These are phyloP conservation scores for Pichia membranifaciens DNA, from an alignment of 805 yeast genomes.

Conservation along the genomic window DNA sequence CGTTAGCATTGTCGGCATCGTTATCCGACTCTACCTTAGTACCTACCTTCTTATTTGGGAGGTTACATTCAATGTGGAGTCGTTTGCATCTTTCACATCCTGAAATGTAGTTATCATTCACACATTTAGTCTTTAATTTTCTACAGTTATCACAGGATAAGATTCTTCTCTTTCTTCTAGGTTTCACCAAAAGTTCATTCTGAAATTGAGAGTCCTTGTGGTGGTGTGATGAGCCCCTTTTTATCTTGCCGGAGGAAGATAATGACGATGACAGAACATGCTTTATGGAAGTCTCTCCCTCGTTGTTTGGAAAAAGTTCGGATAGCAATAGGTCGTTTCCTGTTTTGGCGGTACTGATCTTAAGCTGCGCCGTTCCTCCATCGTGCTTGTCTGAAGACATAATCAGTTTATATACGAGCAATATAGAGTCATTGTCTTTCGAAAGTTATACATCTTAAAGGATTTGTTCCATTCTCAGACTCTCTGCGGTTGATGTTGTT, in stretches of 20 bases:
- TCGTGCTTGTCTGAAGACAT: too few species aligned
- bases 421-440: too few species aligned
- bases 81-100: constrained; percentile 50
- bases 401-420: too few species aligned
- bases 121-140: constrained; percentile 54
- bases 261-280: constrained; percentile 1
- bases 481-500: too few species aligned
- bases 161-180: constrained; percentile 22
- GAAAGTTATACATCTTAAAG: too few species aligned
- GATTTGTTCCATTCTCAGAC: too few species aligned
- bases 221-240: too few species aligned
- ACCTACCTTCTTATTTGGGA: constrained; percentile 23
- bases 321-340: constrained; percentile 21
- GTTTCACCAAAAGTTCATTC: background rate
- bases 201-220: too few species aligned
- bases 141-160: constrained; percentile 48
- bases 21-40: background rate
- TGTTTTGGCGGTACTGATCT: constrained; percentile 16
- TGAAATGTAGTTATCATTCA: constrained; percentile 36
- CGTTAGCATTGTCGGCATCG: background rate
- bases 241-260: too few species aligned
- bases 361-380: background rate
- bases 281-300: constrained; percentile 1
- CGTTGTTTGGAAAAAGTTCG: constrained; percentile 10
- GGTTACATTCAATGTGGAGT: constrained; percentile 42